Percentiles rank a stretch among this genome's conserved stretches.
Evolutionary conservation across 2,329 filamentous ascomycete genomes (phyloP).

Genomic region (Colletotrichum musicola): DNA sequence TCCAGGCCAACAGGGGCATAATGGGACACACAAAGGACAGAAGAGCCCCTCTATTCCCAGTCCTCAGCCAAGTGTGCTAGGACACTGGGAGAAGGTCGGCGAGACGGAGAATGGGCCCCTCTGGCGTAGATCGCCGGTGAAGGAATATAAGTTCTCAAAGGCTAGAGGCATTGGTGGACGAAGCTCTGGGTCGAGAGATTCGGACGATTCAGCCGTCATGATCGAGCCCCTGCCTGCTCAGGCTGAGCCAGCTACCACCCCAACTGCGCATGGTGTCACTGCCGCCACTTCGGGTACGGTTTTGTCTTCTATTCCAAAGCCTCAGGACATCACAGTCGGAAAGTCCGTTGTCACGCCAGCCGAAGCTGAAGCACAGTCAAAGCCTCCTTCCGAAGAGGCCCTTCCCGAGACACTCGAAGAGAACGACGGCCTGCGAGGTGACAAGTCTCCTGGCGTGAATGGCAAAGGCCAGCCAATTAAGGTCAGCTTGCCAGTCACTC

Average conservation of each 20-base stretch:
- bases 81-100: neutral
- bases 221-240: too few relatives aligned
- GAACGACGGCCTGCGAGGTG: neutral
- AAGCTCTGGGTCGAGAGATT: too few relatives aligned
- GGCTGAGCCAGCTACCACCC: too few relatives aligned
- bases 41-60: too few relatives aligned
- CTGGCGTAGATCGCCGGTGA: too few relatives aligned
- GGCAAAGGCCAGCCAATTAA: conserved; percentile 5
- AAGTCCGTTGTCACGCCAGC: neutral
- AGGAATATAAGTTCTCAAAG: too few relatives aligned
- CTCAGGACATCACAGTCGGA: neutral
- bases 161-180: too few relatives aligned
- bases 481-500: conserved; percentile 29
- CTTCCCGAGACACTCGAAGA: conserved; percentile 33
- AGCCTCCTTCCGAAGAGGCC: conserved; percentile 47
- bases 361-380: conserved; percentile 43
- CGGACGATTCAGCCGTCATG: too few relatives aligned
- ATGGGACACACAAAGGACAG: neutral
- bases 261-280: too few relatives aligned
- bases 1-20: neutral
- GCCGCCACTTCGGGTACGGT: too few relatives aligned
- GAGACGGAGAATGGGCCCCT: too few relatives aligned
- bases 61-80: neutral
- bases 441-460: neutral
- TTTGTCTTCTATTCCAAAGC: neutral